phyloP scores from a whole-genome alignment of 2,329 filamentous ascomycete genomes.

The Pseudocercospora eumusae region DNA sequence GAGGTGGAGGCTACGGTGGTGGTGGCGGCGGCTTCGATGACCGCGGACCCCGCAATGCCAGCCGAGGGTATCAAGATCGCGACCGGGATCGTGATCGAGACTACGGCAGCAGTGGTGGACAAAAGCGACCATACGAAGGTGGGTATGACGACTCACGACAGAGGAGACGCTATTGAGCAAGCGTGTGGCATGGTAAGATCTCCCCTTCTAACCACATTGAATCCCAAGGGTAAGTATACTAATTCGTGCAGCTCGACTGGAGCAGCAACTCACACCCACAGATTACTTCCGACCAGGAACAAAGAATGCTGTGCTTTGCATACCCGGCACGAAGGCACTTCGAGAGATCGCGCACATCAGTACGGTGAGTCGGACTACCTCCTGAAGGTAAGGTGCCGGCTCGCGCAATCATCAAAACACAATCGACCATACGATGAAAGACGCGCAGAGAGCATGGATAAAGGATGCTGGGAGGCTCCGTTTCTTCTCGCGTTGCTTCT shows the following conservation, averaged over 20 bases:
- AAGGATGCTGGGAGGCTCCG: slow-evolving; percentile 30
- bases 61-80: slow-evolving; percentile 51
- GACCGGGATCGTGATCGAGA: slow-evolving; percentile 40
- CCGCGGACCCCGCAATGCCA: slow-evolving; percentile 64
- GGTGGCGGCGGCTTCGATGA: slow-evolving; percentile 41
- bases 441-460: slow-evolving; percentile 14
- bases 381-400: slow-evolving; percentile 42
- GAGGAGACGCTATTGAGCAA: slow-evolving; percentile 58
- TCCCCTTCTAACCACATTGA: slow-evolving; percentile 15
- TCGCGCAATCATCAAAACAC: slow-evolving; percentile 27
- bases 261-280: slow-evolving; percentile 23
- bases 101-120: slow-evolving; percentile 53
- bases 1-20: slow-evolving; percentile 39
- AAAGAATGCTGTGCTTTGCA: slow-evolving; percentile 14
- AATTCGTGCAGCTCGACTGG: slow-evolving; percentile 22
- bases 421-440: slow-evolving; percentile 17
- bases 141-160: slow-evolving; percentile 73
- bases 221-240: slow-evolving; percentile 32
- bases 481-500: slow-evolving; percentile 18
- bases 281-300: slow-evolving; percentile 6
- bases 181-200: slow-evolving; percentile 26
- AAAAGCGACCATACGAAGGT: slow-evolving; percentile 68
- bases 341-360: slow-evolving; percentile 11
- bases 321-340: slow-evolving; percentile 19
- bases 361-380: slow-evolving; percentile 45